These are phyloP conservation scores for Argentina anserina DNA, from an alignment of 306 rosid genomes.

Conservation along the genomic window DNA sequence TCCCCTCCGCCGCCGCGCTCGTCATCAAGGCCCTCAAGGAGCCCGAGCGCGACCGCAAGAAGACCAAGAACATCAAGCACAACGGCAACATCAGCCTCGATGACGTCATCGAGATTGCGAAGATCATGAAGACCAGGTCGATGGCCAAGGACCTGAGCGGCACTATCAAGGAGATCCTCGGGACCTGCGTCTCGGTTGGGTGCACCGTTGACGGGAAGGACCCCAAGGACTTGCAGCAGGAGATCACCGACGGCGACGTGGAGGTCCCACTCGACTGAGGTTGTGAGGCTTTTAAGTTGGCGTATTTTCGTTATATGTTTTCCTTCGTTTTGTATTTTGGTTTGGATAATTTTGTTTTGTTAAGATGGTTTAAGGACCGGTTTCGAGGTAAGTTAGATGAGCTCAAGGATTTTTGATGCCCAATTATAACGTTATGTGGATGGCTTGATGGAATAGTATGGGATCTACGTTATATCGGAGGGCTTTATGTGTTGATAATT, in stretches of 20 bases:
- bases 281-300: slow-evolving; percentile 2
- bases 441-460: background rate
- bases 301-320: background rate
- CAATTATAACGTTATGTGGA: background rate
- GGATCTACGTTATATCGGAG: no score
- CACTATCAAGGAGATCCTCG: slow-evolving; percentile 73
- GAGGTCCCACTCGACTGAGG: slow-evolving; percentile 77
- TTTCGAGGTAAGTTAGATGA: slow-evolving; percentile 39
- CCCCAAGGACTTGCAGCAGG: slow-evolving; percentile 89
- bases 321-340: background rate
- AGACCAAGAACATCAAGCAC: slow-evolving; percentile 76
- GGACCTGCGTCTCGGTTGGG: slow-evolving; percentile 86
- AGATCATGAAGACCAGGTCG: slow-evolving; percentile 63
- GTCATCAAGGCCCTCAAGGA: slow-evolving; percentile 87
- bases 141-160: slow-evolving; percentile 86
- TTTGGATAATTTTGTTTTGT: slow-evolving; percentile 31
- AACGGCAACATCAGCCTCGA: slow-evolving; percentile 75
- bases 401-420: slow-evolving; percentile 11
- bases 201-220: slow-evolving; percentile 84
- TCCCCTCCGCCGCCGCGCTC: slow-evolving; percentile 89
- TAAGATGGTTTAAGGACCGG: slow-evolving; percentile 8
- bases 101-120: slow-evolving; percentile 90
- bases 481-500: background rate
- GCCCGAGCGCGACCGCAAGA: slow-evolving; percentile 87
- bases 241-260: slow-evolving; percentile 67